These are phyloP conservation scores for Chlorella vulgaris DNA, from an alignment of 139 green algal genomes.

Conservation along the genomic window DNA sequence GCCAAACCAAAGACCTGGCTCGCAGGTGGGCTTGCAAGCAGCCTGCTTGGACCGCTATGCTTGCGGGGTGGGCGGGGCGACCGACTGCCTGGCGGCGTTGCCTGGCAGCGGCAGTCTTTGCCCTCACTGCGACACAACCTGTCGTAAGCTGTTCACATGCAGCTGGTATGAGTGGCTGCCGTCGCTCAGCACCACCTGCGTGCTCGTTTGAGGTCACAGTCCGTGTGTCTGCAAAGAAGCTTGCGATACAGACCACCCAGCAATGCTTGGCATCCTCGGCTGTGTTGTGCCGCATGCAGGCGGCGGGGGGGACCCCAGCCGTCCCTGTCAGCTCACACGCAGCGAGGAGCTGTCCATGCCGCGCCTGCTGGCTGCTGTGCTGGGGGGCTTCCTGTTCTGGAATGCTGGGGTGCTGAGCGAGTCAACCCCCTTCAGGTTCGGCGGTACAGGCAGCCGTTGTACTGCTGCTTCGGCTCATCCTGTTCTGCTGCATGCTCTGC, in stretches of 20 bases:
- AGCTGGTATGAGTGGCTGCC: too few relatives aligned
- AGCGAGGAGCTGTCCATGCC: constrained; percentile 4
- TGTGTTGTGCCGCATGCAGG: too few relatives aligned
- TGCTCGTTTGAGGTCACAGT: too few relatives aligned
- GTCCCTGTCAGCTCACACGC: neutral
- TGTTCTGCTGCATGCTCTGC: too few relatives aligned
- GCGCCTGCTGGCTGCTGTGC: neutral
- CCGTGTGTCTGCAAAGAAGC: too few relatives aligned
- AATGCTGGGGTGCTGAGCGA: constrained; percentile 7
- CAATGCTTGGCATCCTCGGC: too few relatives aligned
- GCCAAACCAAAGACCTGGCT: constrained; percentile 37
- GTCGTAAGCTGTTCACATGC: neutral
- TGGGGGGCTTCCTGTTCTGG: constrained; percentile 36
- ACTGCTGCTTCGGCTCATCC: too few relatives aligned
- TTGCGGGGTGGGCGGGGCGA: neutral
- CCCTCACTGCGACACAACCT: neutral
- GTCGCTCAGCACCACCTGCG: too few relatives aligned
- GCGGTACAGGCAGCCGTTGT: too few relatives aligned
- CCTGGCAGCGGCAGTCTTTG: too few relatives aligned
- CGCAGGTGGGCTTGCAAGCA: neutral
- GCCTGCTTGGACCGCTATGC: neutral
- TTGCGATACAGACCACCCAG: too few relatives aligned
- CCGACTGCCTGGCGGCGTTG: too few relatives aligned
- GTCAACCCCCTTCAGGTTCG: constrained; percentile 30
- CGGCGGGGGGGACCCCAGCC: neutral